Evolutionary conservation across 768 basidiomycete genomes (phyloP), one percentile per base, ranked within the genome.

Genomic region (Hirschioporus abietinus): DNA sequence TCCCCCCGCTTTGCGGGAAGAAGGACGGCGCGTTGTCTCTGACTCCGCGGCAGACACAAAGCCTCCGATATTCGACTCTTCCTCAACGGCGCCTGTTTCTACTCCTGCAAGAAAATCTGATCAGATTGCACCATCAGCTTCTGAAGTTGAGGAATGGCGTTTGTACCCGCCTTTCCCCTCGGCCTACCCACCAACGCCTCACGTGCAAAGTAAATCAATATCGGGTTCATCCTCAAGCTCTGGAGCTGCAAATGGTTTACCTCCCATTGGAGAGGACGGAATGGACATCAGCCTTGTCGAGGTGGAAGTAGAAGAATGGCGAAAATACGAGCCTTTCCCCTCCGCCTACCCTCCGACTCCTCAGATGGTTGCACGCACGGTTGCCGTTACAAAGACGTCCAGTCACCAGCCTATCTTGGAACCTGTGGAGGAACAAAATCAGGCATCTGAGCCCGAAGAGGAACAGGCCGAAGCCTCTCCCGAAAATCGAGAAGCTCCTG

Each of bases 151-250:
- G 57, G 89, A 92, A 69, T 92, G 89, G 89, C 78, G 88, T 66
- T 78, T 84, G 72, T 92, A 91, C 70, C 90, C 90, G 15, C 80
- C 87, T 20, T 88, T 91, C 64, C 91, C 91, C 34, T 86, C 91
- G 5, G 91, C 91, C 35, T 92, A 92, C 71, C 90, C 90, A 9
- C 81, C 88, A 0, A 91, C 88, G 17, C 90, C 89, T 12, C 70
- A 86, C n/a, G 77, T 78, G 65, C 62, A 15, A 67, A 58, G 23
- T 72, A 66, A 57, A 73, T 76, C 64, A 69, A 72, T 17, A 64
- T 68, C 27, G 66, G 65, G 18, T 66, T 66, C 35, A 68, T 68
- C 63, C 15, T 68, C 63, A 15, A 15, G 20, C 42, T 52, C 42
- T 15, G 42, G 20, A 52, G 30, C 23, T 34, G 60, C n/a, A 4